phyloP scores from a whole-genome alignment of 495 filamentous ascomycete species.

The Podospora pseudopauciseta region DNA sequence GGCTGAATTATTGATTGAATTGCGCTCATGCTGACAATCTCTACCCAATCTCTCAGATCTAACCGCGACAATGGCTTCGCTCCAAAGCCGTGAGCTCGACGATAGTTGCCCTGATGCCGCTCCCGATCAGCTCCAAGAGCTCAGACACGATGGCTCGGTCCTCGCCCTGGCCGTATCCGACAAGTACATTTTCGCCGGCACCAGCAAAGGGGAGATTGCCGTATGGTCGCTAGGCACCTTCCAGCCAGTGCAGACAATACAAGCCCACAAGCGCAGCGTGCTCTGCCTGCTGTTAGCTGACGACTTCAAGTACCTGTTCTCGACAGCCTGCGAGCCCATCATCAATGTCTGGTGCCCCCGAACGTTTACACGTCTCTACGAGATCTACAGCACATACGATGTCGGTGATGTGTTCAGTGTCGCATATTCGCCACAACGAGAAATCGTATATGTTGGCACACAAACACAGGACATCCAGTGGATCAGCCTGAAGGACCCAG shows the following conservation, averaged over 20 bases:
- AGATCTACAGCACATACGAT: conserved; percentile 90
- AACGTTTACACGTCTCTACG: conserved; percentile 58
- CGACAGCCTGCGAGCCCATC: conserved; percentile 88
- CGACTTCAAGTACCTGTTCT: conserved; percentile 76
- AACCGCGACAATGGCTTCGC: conserved; percentile 33
- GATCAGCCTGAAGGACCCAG: conserved; percentile 47
- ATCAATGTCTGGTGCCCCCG: conserved; percentile 68
- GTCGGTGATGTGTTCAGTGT: conserved; percentile 95
- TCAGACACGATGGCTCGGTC: conserved; percentile 69
- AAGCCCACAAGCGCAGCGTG: conserved; percentile 86
- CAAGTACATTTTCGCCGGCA: conserved; percentile 73
- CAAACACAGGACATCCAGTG: conserved; percentile 92
- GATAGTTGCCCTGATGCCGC: conserved; percentile 38
- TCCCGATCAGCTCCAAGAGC: conserved; percentile 62
- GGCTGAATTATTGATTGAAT: not conserved
- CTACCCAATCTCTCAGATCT: conserved; percentile 2
- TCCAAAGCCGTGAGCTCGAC: conserved; percentile 32
- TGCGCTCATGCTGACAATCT: not conserved
- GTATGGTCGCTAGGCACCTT: conserved; percentile 87
- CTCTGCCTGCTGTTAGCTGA: conserved; percentile 76
- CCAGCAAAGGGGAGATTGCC: conserved; percentile 86
- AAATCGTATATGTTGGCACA: conserved; percentile 86
- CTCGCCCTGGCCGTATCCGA: conserved; percentile 65
- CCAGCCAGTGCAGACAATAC: conserved; percentile 67
- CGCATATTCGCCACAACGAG: conserved; percentile 69